phyloP scores from a whole-genome alignment of 176 grass and related monocot genomes.

The Saccharum spontaneum region DNA sequence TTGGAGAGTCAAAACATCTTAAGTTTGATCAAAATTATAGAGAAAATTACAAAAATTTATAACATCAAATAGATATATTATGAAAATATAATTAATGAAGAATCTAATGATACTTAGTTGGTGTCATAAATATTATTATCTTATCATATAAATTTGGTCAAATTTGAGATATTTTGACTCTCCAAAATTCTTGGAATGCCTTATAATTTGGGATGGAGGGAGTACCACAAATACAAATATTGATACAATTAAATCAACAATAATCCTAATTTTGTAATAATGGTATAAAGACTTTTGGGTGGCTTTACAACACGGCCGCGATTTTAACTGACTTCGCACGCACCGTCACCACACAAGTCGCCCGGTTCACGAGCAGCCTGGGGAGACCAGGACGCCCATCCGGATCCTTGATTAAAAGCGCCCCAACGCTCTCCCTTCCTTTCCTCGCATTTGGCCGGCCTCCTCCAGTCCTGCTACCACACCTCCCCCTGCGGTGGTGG shows the following conservation, averaged over 20 bases:
- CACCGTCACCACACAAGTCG: neutral
- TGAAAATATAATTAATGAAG: too few relatives aligned
- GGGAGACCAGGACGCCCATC: slow-evolving; percentile 17
- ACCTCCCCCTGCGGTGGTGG: slow-evolving; percentile 28
- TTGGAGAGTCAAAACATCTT: too few relatives aligned
- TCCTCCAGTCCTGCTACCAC: slow-evolving; percentile 22
- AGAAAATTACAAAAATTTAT: too few relatives aligned
- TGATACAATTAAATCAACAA: neutral
- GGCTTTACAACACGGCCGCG: neutral
- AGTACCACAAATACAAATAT: neutral
- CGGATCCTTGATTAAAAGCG: slow-evolving; percentile 38
- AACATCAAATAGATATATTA: too few relatives aligned
- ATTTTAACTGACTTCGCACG: neutral
- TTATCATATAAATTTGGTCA: too few relatives aligned
- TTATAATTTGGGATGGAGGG: too few relatives aligned
- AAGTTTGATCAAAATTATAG: too few relatives aligned
- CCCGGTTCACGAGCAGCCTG: slow-evolving; percentile 33
- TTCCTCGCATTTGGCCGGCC: slow-evolving; percentile 15
- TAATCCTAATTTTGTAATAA: neutral
- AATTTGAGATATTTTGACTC: too few relatives aligned
- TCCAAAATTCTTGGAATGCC: too few relatives aligned
- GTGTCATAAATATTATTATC: too few relatives aligned
- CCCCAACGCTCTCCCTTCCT: slow-evolving; percentile 1
- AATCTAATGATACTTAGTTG: too few relatives aligned
- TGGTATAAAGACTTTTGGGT: neutral